Conservation (phyloP, 345 rosid species). For the Aurinia saxatilis region DNA sequence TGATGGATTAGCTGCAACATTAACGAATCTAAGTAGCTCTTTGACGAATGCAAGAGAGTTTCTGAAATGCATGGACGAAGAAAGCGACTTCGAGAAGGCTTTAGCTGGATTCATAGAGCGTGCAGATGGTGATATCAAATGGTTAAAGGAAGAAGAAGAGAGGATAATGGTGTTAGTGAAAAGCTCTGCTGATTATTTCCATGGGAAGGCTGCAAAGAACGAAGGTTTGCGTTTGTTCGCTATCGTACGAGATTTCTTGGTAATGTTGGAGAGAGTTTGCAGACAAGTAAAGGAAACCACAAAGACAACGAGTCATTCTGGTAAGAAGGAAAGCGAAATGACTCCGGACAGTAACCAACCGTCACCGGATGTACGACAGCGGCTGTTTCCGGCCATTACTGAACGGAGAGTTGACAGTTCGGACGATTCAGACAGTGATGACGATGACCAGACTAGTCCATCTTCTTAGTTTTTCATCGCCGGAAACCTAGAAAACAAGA, state of each 20-base stretch:
- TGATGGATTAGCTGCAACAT: constrained; percentile 42
- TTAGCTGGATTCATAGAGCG: constrained; percentile 47
- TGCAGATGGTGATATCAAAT: constrained; percentile 44
- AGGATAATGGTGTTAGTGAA: constrained; percentile 59
- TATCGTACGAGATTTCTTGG: constrained; percentile 71
- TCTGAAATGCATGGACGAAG: constrained; percentile 39
- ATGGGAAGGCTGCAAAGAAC: constrained; percentile 56
- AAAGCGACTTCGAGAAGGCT: constrained; percentile 36
- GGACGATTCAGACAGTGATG: constrained; percentile 54
- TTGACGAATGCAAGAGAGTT: constrained; percentile 44
- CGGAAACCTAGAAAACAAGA: background rate
- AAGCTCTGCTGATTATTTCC: constrained; percentile 79
- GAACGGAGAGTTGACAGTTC: constrained; percentile 45
- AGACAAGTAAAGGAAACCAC: constrained; percentile 44
- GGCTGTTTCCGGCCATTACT: constrained; percentile 61
- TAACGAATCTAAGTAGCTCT: constrained; percentile 42
- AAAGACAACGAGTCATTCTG: constrained; percentile 15
- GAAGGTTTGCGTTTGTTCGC: constrained; percentile 81
- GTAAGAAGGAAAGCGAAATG: constrained; percentile 27
- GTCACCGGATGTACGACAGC: constrained; percentile 32
- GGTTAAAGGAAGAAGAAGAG: constrained; percentile 53
- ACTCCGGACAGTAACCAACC: constrained; percentile 31
- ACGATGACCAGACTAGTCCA: background rate
- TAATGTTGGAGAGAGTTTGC: constrained; percentile 71
- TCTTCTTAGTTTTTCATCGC: constrained; percentile 6